A percentile compares a stretch with the other conserved stretches of the same genome.
Evolutionary conservation across 192 early-diverging fungal genomes (phyloP).

Genomic region (Coemansia sp.): DNA sequence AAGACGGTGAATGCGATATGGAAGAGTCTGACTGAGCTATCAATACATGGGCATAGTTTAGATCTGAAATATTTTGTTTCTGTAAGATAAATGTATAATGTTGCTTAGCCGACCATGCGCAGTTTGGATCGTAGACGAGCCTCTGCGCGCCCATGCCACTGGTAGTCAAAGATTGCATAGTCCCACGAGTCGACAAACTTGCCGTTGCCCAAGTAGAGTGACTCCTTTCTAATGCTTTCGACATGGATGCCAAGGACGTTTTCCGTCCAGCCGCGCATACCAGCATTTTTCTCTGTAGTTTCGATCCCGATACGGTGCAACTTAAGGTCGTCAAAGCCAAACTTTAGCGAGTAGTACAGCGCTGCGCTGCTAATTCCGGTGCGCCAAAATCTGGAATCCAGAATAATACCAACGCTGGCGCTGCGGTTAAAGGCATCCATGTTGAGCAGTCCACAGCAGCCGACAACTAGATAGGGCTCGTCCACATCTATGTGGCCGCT

Average conservation of each 20-base stretch:
- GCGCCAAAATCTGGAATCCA: slow-evolving; percentile 48
- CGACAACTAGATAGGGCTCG: slow-evolving; percentile 41
- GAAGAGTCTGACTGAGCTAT: slow-evolving; percentile 30
- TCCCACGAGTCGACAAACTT: slow-evolving; percentile 44
- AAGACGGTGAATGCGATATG: slow-evolving; percentile 54
- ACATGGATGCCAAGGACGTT: slow-evolving; percentile 25
- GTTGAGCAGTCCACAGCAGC: slow-evolving; percentile 40
- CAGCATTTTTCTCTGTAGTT: slow-evolving; percentile 31
- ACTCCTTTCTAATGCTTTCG: slow-evolving; percentile 41
- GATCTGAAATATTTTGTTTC: background rate
- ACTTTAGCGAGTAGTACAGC: slow-evolving; percentile 37
- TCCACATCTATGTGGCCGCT: slow-evolving; percentile 25
- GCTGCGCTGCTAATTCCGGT: slow-evolving; percentile 34
- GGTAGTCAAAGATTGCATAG: slow-evolving; percentile 40
- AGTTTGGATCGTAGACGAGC: slow-evolving; percentile 13
- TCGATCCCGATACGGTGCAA: slow-evolving; percentile 42
- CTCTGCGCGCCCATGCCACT: slow-evolving; percentile 27
- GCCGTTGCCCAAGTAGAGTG: slow-evolving; percentile 27
- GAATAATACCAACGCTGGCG: slow-evolving; percentile 37
- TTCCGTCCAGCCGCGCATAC: slow-evolving; percentile 53
- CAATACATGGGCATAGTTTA: background rate
- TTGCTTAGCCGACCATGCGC: background rate
- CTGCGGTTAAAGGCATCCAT: slow-evolving; percentile 25
- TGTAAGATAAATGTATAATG: background rate
- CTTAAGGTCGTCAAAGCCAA: slow-evolving; percentile 33